Base-by-base conservation (phyloP, 805 yeast genomes). In the Priceomyces carsonii region DNA sequence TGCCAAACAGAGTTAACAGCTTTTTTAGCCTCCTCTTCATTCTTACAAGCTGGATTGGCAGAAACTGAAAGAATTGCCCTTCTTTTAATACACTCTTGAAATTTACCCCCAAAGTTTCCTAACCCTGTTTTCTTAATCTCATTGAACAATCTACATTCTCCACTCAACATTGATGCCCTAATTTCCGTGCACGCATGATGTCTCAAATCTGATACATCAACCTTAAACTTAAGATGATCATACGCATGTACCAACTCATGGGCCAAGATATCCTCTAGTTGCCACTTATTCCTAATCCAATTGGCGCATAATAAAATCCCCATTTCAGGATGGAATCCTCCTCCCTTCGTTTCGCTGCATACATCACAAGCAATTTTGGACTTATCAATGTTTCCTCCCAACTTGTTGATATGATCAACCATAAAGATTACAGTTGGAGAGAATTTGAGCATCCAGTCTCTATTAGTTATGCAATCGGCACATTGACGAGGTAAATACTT, bases 161-260 rank as follows among this genome's bases (percentile, higher is more conserved):
- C 99, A 54, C 95, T 84, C 15, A 93, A 69, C 47, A 88, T 82
- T 8, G 95, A 82, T 0, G 99, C 99, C 40, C 99, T 72, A 33
- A 93, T 87, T 59, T 93, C 99, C 1, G 97, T 82, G 59, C 99
- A 93, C 1, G 99, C 99, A 56, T 91, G 98, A 55, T 93, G 99
- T 51, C 79, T 77, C 53, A 93, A 66, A 59, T 91, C 79, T 37
- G 73, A 53, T 84, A 96, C 85, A 59, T 93, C 87, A 2, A 93
- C 89, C 36, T 87, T 69, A 69, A 93, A 93, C 58, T 88, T 83
- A 45, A 86, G 68, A 53, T 89, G 82, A 61, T 93, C 99, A 60
- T 87, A 93, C 43, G 89, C 93, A 60, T 93, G 99, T 21, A 93
- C 80, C 57, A 93, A 69, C 55, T 93, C 99, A 56, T 93, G 99